Conservation (phyloP, 257 asterid species). For the Solanum etuberosum region DNA sequence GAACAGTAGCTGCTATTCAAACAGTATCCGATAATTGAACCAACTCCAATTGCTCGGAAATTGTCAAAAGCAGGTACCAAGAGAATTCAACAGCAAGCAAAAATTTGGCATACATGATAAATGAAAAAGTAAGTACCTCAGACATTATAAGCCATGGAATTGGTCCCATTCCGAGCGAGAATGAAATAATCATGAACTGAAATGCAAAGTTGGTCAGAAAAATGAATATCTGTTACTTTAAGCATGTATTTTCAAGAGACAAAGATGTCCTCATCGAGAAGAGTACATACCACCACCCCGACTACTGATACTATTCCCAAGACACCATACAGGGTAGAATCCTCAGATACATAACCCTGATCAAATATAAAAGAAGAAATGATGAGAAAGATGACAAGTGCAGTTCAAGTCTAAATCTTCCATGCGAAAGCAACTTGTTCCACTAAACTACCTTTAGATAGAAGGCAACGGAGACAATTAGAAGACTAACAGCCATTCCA, state of each 20-base stretch:
- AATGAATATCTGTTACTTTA: neutral
- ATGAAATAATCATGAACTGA: constrained; percentile 57
- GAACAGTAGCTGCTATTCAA: neutral
- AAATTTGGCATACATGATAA: neutral
- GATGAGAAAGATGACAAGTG: neutral
- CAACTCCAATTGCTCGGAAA: neutral
- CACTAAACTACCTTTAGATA: constrained; percentile 52
- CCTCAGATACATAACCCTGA: constrained; percentile 40
- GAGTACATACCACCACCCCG: constrained; percentile 37
- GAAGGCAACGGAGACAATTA: constrained; percentile 59
- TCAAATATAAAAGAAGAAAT: neutral
- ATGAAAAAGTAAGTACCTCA: constrained; percentile 45
- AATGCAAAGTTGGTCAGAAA: constrained; percentile 5
- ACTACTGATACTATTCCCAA: constrained; percentile 63
- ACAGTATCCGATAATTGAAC: neutral
- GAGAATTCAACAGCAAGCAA: neutral
- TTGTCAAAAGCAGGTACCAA: neutral
- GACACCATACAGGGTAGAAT: constrained; percentile 37
- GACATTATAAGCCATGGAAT: constrained; percentile 98
- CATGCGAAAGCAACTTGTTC: neutral
- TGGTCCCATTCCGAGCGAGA: constrained; percentile 94
- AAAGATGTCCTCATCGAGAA: neutral
- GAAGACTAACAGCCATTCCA: constrained; percentile 79
- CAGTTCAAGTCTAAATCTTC: neutral
- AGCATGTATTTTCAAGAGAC: neutral